Conservation (phyloP, 1,284 basidiomycete species). For the Apiotrichum siamense region DNA sequence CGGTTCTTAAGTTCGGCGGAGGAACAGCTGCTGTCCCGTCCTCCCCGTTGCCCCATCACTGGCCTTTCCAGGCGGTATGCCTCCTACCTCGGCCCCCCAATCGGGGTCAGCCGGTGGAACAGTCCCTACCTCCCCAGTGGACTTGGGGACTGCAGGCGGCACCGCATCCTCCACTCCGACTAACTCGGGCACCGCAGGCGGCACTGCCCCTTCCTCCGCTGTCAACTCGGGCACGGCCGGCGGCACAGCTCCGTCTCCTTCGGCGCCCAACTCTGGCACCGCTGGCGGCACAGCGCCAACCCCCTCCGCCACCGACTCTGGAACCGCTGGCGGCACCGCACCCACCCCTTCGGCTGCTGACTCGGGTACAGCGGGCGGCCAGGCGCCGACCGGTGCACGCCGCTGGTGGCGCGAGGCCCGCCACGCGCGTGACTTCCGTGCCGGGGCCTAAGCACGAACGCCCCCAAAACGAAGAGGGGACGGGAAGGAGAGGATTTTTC, state of each 20-base stretch:
- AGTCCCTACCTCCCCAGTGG: background rate
- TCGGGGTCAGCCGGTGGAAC: too few relatives aligned
- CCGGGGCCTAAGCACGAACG: background rate
- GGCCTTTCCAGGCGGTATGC: too few relatives aligned
- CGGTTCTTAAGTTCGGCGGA: too few relatives aligned
- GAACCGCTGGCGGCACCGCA: background rate
- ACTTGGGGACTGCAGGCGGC: background rate
- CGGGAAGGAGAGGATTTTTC: background rate
- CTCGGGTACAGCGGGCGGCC: too few relatives aligned
- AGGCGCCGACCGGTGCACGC: too few relatives aligned
- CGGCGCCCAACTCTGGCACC: background rate
- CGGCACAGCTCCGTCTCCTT: too few relatives aligned
- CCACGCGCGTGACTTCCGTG: background rate
- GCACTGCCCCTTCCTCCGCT: background rate
- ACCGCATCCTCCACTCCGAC: background rate
- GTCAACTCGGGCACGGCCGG: background rate
- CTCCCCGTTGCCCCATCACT: too few relatives aligned
- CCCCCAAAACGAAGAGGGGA: too few relatives aligned
- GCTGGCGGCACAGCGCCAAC: background rate
- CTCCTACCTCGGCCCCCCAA: background rate
- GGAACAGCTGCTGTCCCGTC: too few relatives aligned
- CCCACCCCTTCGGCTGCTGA: background rate
- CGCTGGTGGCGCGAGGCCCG: too few relatives aligned
- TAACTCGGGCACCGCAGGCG: background rate
- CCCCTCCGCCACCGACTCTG: background rate